phyloP scores from a whole-genome alignment of 2,329 filamentous ascomycete genomes.

The Diaporthe citriasiana region DNA sequence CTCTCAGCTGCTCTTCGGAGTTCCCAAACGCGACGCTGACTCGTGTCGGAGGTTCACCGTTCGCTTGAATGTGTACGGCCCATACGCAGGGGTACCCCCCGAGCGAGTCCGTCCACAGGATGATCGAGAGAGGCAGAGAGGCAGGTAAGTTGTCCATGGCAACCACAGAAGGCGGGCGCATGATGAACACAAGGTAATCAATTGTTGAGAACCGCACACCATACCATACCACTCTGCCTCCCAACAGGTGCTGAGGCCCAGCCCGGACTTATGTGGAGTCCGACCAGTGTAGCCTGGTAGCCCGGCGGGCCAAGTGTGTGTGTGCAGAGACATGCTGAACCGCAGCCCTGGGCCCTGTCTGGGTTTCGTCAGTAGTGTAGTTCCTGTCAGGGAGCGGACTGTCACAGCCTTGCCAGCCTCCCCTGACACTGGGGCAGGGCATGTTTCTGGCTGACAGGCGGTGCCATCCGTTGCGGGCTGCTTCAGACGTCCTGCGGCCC shows the following conservation, averaged over 20 bases:
- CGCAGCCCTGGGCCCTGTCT: slow-evolving; percentile 29
- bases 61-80: slow-evolving; percentile 33
- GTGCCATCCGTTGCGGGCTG: slow-evolving; percentile 29
- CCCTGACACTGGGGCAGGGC: slow-evolving; percentile 27
- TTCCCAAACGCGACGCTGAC: slow-evolving; percentile 39
- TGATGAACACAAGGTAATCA: slow-evolving; percentile 27
- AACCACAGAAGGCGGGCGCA: neutral
- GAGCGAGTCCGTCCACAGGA: neutral
- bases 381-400: slow-evolving; percentile 37
- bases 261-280: slow-evolving; percentile 21
- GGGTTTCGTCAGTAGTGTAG: slow-evolving; percentile 32
- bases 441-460: slow-evolving; percentile 35
- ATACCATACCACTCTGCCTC: neutral
- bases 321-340: slow-evolving; percentile 4
- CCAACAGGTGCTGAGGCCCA: slow-evolving; percentile 15
- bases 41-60: slow-evolving; percentile 38
- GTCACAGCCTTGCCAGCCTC: slow-evolving; percentile 22
- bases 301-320: slow-evolving; percentile 8
- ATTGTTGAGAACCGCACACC: slow-evolving; percentile 2
- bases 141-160: slow-evolving; percentile 7
- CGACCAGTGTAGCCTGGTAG: neutral
- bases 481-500: slow-evolving; percentile 26
- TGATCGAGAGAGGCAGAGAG: slow-evolving; percentile 23
- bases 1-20: slow-evolving; percentile 33
- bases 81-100: slow-evolving; percentile 28